Conservation (phyloP, 345 rosid genomes). For the Corymbia maculata region DNA sequence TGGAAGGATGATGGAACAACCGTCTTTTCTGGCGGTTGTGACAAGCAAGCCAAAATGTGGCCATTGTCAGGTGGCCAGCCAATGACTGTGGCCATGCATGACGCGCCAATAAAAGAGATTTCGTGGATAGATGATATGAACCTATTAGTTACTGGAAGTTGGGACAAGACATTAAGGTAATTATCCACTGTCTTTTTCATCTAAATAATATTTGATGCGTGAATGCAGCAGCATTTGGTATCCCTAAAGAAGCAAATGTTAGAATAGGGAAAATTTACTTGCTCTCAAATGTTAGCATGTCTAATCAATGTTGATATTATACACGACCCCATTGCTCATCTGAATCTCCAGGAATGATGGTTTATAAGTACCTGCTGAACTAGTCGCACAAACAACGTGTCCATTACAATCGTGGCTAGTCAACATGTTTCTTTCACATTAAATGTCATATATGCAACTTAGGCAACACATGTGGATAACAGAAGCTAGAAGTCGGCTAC, state of each 20-base stretch:
- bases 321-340: neutral
- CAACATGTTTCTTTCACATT: neutral
- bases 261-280: neutral
- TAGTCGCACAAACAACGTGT: neutral
- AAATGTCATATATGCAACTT: neutral
- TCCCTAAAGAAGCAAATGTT: neutral
- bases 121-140: constrained; percentile 96
- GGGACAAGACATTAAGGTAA: constrained; percentile 93
- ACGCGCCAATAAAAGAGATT: constrained; percentile 68
- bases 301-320: neutral
- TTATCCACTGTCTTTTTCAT: neutral
- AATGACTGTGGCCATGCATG: constrained; percentile 88
- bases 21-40: constrained; percentile 91
- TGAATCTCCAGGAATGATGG: neutral
- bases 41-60: constrained; percentile 99
- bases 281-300: neutral
- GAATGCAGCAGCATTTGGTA: neutral
- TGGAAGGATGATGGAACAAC: constrained; percentile 99
- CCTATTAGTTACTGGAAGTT: constrained; percentile 80
- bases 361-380: neutral
- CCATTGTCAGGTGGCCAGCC: constrained; percentile 88
- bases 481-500: neutral
- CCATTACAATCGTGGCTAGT: neutral
- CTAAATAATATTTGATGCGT: neutral
- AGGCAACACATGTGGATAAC: neutral